phyloP scores from a whole-genome alignment of 768 basidiomycete species.

The Boletus rubroflammeus region DNA sequence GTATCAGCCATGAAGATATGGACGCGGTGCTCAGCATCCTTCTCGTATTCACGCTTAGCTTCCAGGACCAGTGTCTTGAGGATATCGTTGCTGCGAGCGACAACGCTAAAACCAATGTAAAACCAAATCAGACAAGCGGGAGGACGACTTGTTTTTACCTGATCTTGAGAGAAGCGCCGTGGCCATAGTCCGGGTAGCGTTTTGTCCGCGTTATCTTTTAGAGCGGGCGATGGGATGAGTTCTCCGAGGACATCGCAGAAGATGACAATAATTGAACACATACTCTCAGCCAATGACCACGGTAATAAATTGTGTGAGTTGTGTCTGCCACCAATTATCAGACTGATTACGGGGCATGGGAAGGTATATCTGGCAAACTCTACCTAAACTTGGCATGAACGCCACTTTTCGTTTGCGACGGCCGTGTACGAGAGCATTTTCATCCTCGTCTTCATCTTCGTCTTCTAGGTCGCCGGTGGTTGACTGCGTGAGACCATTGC shows the following conservation, averaged over 20 bases:
- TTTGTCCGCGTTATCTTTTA: slow-evolving; percentile 75
- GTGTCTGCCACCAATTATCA: slow-evolving; percentile 51
- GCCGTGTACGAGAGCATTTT: slow-evolving; percentile 59
- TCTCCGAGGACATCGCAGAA: slow-evolving; percentile 16
- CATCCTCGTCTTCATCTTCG: slow-evolving; percentile 65
- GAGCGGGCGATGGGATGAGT: slow-evolving; percentile 14
- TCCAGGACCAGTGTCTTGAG: slow-evolving; percentile 83
- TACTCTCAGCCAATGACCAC: slow-evolving; percentile 84
- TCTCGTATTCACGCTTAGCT: slow-evolving; percentile 86
- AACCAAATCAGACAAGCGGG: slow-evolving; percentile 15
- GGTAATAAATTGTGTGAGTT: slow-evolving; percentile 86
- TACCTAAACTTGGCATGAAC: slow-evolving; percentile 83
- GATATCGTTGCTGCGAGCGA: slow-evolving; percentile 84
- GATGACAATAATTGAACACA: slow-evolving; percentile 22
- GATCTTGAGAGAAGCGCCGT: slow-evolving; percentile 72
- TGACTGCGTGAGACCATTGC: slow-evolving; percentile 59
- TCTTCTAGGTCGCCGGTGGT: slow-evolving; percentile 78
- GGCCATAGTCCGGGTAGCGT: slow-evolving; percentile 72
- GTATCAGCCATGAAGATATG: slow-evolving; percentile 88
- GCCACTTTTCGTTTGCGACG: slow-evolving; percentile 74
- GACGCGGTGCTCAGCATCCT: slow-evolving; percentile 86
- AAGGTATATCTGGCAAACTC: slow-evolving; percentile 24
- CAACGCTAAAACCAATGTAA: slow-evolving; percentile 50
- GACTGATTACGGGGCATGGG: slow-evolving; percentile 8
- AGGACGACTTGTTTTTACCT: slow-evolving; percentile 43